Percentiles rank a stretch among this genome's conserved stretches.
These are phyloP conservation scores for Yarrowia alimentaria DNA, from an alignment of 805 yeast genomes.

Conservation along the genomic window DNA sequence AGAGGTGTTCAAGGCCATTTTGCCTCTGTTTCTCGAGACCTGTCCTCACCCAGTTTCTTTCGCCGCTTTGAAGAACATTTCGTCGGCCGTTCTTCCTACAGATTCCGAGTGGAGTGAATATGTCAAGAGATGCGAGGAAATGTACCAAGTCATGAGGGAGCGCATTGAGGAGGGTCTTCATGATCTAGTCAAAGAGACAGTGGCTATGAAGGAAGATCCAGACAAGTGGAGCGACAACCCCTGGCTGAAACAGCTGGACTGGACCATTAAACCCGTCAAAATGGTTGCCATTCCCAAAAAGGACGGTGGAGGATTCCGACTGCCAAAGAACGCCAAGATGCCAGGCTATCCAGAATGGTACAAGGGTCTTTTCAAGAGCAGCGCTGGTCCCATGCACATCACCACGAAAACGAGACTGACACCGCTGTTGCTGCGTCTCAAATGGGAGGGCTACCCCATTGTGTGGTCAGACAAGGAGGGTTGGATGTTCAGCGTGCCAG, in stretches of 20 bases:
- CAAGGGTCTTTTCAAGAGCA: conserved; percentile 50
- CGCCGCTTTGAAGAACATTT: conserved; percentile 75
- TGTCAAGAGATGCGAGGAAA: conserved; percentile 61
- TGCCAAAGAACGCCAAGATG: conserved; percentile 56
- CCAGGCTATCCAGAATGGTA: conserved; percentile 97
- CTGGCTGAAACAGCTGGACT: conserved; percentile 87
- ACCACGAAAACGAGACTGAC: conserved; percentile 73
- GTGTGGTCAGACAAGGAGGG: conserved; percentile 78
- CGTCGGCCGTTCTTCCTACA: conserved; percentile 76
- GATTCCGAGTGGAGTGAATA: conserved; percentile 70
- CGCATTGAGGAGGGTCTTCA: conserved; percentile 59
- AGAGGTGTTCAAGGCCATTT: conserved; percentile 61
- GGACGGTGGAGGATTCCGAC: conserved; percentile 46
- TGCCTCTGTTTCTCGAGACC: conserved; percentile 62
- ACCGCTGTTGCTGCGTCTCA: conserved; percentile 69
- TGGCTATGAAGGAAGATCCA: conserved; percentile 46
- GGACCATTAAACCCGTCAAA: conserved; percentile 66
- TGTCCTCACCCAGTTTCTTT: conserved; percentile 95
- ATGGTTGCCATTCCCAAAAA: conserved; percentile 60
- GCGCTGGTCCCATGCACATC: conserved; percentile 50
- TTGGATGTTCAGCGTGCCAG: conserved; percentile 77
- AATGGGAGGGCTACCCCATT: conserved; percentile 84
- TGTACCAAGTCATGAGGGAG: conserved; percentile 58
- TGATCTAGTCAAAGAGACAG: conserved; percentile 59
- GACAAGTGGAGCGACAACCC: conserved; percentile 61